Conservation (phyloP, 1,284 basidiomycete species). For the Abortiporus biennis region DNA sequence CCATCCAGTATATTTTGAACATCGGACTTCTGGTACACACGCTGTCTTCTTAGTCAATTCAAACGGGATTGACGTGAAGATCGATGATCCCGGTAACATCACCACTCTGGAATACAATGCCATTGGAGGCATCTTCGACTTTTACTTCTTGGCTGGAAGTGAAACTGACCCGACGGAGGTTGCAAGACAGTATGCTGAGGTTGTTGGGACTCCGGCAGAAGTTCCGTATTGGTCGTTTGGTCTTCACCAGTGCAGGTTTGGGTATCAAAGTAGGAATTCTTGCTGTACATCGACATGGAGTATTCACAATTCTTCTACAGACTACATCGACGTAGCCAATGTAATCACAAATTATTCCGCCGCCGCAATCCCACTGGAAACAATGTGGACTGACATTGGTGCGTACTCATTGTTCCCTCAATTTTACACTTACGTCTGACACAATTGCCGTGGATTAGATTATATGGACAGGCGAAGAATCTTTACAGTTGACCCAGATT, state of each 20-base stretch:
- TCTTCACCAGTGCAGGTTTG: slow-evolving; percentile 67
- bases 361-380: slow-evolving; percentile 62
- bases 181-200: slow-evolving; percentile 58
- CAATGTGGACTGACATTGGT: slow-evolving; percentile 77
- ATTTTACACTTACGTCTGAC: background rate
- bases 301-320: slow-evolving; percentile 22
- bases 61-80: slow-evolving; percentile 71
- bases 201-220: slow-evolving; percentile 58
- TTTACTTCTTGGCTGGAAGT: slow-evolving; percentile 72
- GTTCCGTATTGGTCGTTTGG: slow-evolving; percentile 70
- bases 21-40: slow-evolving; percentile 57
- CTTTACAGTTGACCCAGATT: slow-evolving; percentile 63
- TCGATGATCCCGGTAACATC: slow-evolving; percentile 37
- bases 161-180: slow-evolving; percentile 54
- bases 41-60: slow-evolving; percentile 65
- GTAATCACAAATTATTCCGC: slow-evolving; percentile 57
- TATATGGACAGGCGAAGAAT: slow-evolving; percentile 67
- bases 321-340: slow-evolving; percentile 53
- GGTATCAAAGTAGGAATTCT: slow-evolving; percentile 47
- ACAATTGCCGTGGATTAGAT: slow-evolving; percentile 38
- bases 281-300: background rate
- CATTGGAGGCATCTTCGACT: slow-evolving; percentile 66
- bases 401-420: slow-evolving; percentile 6
- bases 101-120: slow-evolving; percentile 62
- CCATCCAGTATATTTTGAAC: slow-evolving; percentile 68